Base-by-base conservation (phyloP, 805 yeast genomes). In the Ogataea philodendri region DNA sequence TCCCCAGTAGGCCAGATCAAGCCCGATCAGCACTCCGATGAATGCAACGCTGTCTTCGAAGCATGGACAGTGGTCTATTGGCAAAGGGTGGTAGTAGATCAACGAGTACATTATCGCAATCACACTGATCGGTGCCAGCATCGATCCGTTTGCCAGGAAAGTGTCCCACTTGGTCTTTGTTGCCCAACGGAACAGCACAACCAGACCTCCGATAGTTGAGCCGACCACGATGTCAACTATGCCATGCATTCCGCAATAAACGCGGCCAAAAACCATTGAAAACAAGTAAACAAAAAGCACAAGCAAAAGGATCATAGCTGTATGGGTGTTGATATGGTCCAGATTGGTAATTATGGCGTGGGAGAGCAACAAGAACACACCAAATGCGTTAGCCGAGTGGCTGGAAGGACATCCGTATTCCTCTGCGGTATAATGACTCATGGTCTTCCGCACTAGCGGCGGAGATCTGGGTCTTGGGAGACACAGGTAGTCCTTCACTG, bases 241-340 rank as follows among this genome's bases (percentile, higher is more conserved):
- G 3, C 98, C 97, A 62, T 93, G 98, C 98, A 90, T 90, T 3
- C 98, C 98, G 58, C 96, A 88, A 63, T 93, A 90, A 7, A 90
- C 53, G 37, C 98, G 69, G 11, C 98, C 98, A 42, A 77, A 56
- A 1, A 84, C 72, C 41, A 93, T 65, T 6, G 88, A 76, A 22
- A 69, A 41, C 51, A 77, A 78, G 56, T 88, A 88, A 15, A 74
- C 30, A 11, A 49, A 37, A 16, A 69, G 45, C 5, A 54, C 26
- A 4, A 54, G 32, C n/a, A 41, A 26, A 1, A 28, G 30, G 18
- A 26, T 37, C 13, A 21, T 22, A 6, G 16, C 14, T 14, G 8
- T 49, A 14, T 14, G 14, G 3, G 20, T 42, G 32, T 37, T 15
- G 6, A 22, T 5, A 24, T 27, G 11, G 11, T 27, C 19, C 65